phyloP scores from a whole-genome alignment of 1,284 basidiomycete genomes.

The Leccinum pachyderme region DNA sequence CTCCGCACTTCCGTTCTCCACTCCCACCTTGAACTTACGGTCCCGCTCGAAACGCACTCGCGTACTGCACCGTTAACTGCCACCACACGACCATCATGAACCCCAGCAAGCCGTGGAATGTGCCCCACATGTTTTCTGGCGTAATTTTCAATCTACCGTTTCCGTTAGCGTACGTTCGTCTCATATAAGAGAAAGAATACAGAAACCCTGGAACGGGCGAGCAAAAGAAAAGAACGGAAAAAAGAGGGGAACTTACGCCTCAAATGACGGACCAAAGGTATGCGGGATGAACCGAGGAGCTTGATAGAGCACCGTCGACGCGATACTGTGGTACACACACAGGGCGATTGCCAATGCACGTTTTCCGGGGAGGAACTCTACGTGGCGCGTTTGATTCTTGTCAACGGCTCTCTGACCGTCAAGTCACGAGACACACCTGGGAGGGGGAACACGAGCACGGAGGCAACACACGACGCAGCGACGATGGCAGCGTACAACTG shows the following conservation, averaged over 20 bases:
- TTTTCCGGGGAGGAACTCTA: conserved; percentile 82
- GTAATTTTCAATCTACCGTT: conserved; percentile 54
- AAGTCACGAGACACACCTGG: conserved; percentile 44
- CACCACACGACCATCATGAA: conserved; percentile 71
- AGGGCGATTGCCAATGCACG: conserved; percentile 75
- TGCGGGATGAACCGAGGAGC: conserved; percentile 77
- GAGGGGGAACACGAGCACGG: conserved; percentile 60
- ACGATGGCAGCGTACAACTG: conserved; percentile 65
- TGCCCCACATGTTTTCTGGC: conserved; percentile 68
- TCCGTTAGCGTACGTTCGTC: neutral
- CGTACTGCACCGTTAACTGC: conserved; percentile 62
- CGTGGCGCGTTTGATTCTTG: neutral
- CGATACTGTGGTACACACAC: conserved; percentile 72
- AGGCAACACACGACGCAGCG: conserved; percentile 55
- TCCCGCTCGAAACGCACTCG: conserved; percentile 41
- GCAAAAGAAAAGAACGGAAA: conserved; percentile 22
- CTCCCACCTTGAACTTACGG: neutral
- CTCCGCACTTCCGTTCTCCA: neutral
- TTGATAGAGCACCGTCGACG: conserved; percentile 72
- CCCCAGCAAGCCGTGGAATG: conserved; percentile 63
- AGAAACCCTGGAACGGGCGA: conserved; percentile 51
- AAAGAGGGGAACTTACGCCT: conserved; percentile 46
- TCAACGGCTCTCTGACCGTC: neutral
- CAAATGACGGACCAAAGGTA: conserved; percentile 59
- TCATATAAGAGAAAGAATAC: neutral